Evolutionary conservation across 106 monocot genomes (phyloP).

Genomic region (Phalaenopsis equestris): DNA sequence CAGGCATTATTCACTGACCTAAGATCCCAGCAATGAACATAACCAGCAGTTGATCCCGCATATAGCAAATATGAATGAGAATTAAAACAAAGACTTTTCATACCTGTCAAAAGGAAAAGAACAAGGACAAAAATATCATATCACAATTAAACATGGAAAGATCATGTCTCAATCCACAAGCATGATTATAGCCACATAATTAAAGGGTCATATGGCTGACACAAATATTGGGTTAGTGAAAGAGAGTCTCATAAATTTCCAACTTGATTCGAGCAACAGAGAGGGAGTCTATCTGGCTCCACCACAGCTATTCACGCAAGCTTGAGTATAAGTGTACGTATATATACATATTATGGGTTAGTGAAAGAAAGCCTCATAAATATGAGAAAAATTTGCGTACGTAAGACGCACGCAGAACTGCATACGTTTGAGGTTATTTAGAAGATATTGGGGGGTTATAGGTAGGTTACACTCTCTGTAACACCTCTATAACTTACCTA

Average conservation of each 20-base stretch:
- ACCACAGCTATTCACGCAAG: neutral
- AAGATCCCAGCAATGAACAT: constrained; percentile 96
- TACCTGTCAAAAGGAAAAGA: constrained; percentile 31
- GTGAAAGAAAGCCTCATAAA: too few relatives aligned
- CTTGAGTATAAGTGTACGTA: too few relatives aligned
- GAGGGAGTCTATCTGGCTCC: neutral
- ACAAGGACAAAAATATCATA: neutral
- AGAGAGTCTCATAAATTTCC: neutral
- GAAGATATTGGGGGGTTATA: too few relatives aligned
- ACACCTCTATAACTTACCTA: too few relatives aligned
- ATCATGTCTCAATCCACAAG: neutral
- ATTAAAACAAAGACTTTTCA: constrained; percentile 61
- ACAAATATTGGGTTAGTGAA: neutral
- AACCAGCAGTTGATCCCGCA: constrained; percentile 90
- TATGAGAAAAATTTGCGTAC: too few relatives aligned
- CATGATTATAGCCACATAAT: neutral
- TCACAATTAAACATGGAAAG: neutral
- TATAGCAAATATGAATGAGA: constrained; percentile 42
- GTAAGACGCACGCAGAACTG: too few relatives aligned
- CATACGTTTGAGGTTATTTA: too few relatives aligned
- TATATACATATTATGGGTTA: too few relatives aligned
- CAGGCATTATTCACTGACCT: constrained; percentile 36
- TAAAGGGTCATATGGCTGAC: neutral
- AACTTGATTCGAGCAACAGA: neutral
- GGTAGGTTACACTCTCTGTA: too few relatives aligned